A percentile compares a stretch with the other conserved stretches of the same genome.
phyloP scores from a whole-genome alignment of 768 basidiomycete genomes.

The Neoboletus brunneissimus region DNA sequence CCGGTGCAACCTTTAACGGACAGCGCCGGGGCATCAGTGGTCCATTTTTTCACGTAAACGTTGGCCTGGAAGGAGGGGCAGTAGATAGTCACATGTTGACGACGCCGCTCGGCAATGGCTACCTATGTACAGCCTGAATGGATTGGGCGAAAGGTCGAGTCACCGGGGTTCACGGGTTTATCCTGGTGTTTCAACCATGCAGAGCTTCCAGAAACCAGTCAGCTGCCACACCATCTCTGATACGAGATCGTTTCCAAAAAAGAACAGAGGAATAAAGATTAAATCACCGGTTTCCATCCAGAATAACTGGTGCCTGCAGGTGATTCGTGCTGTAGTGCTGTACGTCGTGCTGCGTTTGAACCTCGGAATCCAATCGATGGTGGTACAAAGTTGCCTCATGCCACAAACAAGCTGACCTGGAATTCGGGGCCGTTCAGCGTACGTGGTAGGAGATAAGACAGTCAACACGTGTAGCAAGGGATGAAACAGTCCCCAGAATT shows the following conservation, averaged over 20 bases:
- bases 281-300: no score
- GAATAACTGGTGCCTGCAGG: no score
- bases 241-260: neutral
- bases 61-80: neutral
- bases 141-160: neutral
- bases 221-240: neutral
- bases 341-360: no score
- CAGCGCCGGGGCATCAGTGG: neutral
- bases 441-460: no score
- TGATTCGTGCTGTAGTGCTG: no score
- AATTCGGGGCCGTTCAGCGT: no score
- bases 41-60: neutral
- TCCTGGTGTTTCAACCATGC: neutral
- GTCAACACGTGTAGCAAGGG: no score
- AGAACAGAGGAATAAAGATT: neutral
- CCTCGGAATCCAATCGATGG: no score
- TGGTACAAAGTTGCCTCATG: no score
- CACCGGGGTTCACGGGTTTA: neutral
- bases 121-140: neutral
- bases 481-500: no score
- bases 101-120: neutral
- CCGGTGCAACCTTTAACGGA: neutral
- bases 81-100: neutral
- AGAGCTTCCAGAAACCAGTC: neutral
- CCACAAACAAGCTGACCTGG: no score